Percentiles rank a stretch among this genome's conserved stretches.
Evolutionary conservation across 2,329 filamentous ascomycete species (phyloP).

Genomic region (Neurospora crassa): DNA sequence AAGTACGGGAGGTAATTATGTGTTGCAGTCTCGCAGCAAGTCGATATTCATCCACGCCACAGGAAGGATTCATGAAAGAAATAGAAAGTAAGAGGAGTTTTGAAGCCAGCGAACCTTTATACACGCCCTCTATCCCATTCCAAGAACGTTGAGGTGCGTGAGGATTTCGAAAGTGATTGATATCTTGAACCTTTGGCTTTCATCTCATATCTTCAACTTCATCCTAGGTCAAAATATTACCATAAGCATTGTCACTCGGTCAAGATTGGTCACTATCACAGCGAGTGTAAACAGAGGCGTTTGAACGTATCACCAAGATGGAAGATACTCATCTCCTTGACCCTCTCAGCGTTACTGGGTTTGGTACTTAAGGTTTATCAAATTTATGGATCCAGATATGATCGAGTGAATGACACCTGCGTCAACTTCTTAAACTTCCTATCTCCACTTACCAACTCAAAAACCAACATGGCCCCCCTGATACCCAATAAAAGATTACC

Average conservation of each 20-base stretch:
- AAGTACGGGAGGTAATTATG: neutral
- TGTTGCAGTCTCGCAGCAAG: neutral
- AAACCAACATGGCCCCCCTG: neutral
- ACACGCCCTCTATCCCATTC: neutral
- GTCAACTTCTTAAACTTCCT: neutral
- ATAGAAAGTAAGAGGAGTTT: neutral
- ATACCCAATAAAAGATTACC: neutral
- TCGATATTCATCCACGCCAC: neutral
- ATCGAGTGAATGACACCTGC: neutral
- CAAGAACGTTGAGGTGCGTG: neutral
- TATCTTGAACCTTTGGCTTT: neutral
- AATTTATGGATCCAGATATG: neutral
- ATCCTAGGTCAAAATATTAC: neutral
- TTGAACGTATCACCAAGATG: neutral
- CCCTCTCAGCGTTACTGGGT: no score
- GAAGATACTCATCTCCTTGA: neutral
- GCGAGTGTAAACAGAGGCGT: neutral
- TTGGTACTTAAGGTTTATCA: neutral
- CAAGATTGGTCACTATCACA: neutral
- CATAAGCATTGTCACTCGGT: neutral
- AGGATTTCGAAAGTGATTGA: neutral
- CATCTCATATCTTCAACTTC: neutral
- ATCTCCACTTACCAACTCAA: neutral
- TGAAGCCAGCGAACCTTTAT: neutral
- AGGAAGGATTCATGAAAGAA: neutral